These are phyloP conservation scores for Emergomyces pasteurianus DNA, from an alignment of 2,329 filamentous ascomycete species.

Conservation along the genomic window DNA sequence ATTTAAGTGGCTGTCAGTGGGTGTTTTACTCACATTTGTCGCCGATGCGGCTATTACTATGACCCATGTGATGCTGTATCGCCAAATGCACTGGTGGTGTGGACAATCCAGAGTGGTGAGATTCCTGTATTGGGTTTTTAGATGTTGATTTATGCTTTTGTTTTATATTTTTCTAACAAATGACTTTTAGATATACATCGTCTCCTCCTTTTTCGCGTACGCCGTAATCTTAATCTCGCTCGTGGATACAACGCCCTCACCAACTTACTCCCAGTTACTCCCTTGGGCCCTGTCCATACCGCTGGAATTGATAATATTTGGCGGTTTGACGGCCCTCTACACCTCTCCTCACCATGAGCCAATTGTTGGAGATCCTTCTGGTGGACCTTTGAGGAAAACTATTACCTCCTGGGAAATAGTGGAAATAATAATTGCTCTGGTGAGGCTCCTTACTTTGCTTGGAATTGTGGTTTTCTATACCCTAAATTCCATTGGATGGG, in stretches of 20 bases:
- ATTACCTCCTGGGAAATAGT: slow-evolving; percentile 33
- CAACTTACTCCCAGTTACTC: slow-evolving; percentile 64
- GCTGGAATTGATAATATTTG: slow-evolving; percentile 61
- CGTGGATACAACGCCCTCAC: slow-evolving; percentile 69
- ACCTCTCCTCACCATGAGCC: slow-evolving; percentile 55
- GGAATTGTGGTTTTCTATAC: slow-evolving; percentile 50
- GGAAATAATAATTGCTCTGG: slow-evolving; percentile 44
- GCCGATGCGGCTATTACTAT: slow-evolving; percentile 64
- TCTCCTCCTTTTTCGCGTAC: slow-evolving; percentile 78
- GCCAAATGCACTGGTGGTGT: slow-evolving; percentile 66
- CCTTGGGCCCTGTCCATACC: slow-evolving; percentile 65
- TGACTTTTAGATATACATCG: slow-evolving; percentile 60
- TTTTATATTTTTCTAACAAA: slow-evolving; percentile 1
- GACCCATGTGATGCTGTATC: slow-evolving; percentile 56
- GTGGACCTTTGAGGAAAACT: slow-evolving; percentile 29
- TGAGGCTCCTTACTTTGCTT: slow-evolving; percentile 56
- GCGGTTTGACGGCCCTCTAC: slow-evolving; percentile 57
- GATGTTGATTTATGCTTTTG: background rate
- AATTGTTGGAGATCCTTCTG: slow-evolving; percentile 37
- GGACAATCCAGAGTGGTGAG: slow-evolving; percentile 65
- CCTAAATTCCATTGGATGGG: slow-evolving; percentile 35
- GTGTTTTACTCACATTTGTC: slow-evolving; percentile 62
- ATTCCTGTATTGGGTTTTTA: slow-evolving; percentile 5
- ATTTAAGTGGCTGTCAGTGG: slow-evolving; percentile 63
- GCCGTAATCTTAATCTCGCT: slow-evolving; percentile 75